A percentile compares a stretch with the other conserved stretches of the same genome.
phyloP scores from a whole-genome alignment of 2,329 filamentous ascomycete species.

The Seiridium cupressi region DNA sequence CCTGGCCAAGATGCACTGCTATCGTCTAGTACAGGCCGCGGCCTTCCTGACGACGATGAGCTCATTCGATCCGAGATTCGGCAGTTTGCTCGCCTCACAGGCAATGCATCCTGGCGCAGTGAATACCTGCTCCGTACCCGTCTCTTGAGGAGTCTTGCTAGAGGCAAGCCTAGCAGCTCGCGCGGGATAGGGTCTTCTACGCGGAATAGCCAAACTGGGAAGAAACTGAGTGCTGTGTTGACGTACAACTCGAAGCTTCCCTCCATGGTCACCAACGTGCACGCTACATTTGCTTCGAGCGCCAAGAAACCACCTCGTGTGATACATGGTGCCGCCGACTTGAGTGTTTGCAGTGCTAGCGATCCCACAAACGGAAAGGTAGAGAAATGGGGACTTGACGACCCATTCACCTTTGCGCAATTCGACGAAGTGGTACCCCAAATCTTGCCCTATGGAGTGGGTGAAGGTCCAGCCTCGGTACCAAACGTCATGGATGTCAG shows the following conservation, averaged over 20 bases:
- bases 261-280: conserved; percentile 75
- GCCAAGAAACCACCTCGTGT: conserved; percentile 75
- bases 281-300: conserved; percentile 68
- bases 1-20: conserved; percentile 65
- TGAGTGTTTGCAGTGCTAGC: conserved; percentile 75
- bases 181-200: conserved; percentile 50
- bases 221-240: conserved; percentile 70
- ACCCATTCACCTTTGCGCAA: conserved; percentile 72
- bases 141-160: conserved; percentile 74
- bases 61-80: conserved; percentile 69
- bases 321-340: conserved; percentile 78
- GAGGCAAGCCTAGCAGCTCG: conserved; percentile 71
- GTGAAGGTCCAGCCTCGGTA: conserved; percentile 72
- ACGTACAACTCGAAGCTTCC: conserved; percentile 85
- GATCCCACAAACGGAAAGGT: conserved; percentile 75
- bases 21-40: conserved; percentile 29
- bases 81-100: conserved; percentile 78
- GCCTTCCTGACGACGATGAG: conserved; percentile 45
- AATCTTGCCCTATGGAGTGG: conserved; percentile 73
- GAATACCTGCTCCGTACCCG: conserved; percentile 90
- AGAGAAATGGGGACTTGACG: conserved; percentile 78
- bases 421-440: conserved; percentile 75
- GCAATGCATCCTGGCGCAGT: conserved; percentile 88
- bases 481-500: conserved; percentile 92
- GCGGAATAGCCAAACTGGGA: conserved; percentile 51